phyloP scores from a whole-genome alignment of 2,329 filamentous ascomycete genomes.

The Torrubiella hemipterigena region DNA sequence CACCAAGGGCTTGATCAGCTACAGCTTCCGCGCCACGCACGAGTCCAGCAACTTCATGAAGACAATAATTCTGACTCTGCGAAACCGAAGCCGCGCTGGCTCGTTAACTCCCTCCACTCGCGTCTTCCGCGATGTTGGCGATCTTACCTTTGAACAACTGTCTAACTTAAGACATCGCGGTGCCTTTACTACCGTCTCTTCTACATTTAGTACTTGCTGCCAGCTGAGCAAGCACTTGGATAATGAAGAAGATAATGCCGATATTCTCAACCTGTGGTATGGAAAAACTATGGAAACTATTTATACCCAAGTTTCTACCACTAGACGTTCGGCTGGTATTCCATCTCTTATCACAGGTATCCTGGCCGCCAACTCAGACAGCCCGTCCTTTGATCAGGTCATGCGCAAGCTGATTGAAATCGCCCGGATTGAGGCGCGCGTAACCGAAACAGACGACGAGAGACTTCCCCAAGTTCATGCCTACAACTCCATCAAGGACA shows the following conservation, averaged over 20 bases:
- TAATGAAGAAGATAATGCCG: slow-evolving; percentile 18
- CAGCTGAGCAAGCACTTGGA: slow-evolving; percentile 42
- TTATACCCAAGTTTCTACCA: slow-evolving; percentile 65
- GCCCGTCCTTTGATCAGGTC: slow-evolving; percentile 50
- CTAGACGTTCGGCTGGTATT: slow-evolving; percentile 81
- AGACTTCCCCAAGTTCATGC: slow-evolving; percentile 87
- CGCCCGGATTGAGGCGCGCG: slow-evolving; percentile 38
- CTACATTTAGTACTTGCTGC: slow-evolving; percentile 77
- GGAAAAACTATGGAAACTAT: slow-evolving; percentile 61
- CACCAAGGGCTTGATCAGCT: slow-evolving; percentile 84
- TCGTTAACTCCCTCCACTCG: slow-evolving; percentile 34
- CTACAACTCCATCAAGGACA: slow-evolving; percentile 83
- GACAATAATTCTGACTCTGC: slow-evolving; percentile 42
- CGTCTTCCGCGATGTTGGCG: slow-evolving; percentile 55
- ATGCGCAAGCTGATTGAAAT: slow-evolving; percentile 52
- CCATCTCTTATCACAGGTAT: slow-evolving; percentile 79
- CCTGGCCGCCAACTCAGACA: slow-evolving; percentile 50
- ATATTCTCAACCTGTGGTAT: slow-evolving; percentile 59
- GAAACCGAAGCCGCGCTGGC: slow-evolving; percentile 29
- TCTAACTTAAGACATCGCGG: slow-evolving; percentile 77
- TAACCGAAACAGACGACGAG: slow-evolving; percentile 46
- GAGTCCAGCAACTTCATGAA: slow-evolving; percentile 76
- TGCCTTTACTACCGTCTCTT: slow-evolving; percentile 84
- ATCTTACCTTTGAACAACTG: slow-evolving; percentile 70
- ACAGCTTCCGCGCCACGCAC: slow-evolving; percentile 89